Evolutionary conservation across 176 grass and related monocot species (phyloP).

Genomic region (Oryza glumipatula): DNA sequence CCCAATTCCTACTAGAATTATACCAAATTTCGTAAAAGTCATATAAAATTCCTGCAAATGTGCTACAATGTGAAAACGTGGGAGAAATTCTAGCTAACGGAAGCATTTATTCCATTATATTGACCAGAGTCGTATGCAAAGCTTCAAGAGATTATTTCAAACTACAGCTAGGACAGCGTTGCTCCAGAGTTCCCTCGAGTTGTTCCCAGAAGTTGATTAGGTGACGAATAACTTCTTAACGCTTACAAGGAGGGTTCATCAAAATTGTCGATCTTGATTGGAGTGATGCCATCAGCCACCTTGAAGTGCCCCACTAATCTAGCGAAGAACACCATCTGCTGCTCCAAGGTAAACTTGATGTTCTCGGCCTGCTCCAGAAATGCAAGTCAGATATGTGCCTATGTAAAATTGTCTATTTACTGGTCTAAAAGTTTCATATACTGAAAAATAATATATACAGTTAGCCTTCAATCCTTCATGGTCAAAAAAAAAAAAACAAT

Average conservation of each 20-base stretch:
- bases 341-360: conserved; percentile 94
- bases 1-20: too few species aligned
- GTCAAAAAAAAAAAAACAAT: neutral
- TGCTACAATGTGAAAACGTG: neutral
- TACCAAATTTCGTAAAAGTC: too few species aligned
- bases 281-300: conserved; percentile 75
- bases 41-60: neutral
- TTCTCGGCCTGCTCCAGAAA: conserved; percentile 77
- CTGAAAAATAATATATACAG: neutral
- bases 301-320: conserved; percentile 72
- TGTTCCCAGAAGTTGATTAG: neutral
- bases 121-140: neutral
- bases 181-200: neutral
- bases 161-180: neutral
- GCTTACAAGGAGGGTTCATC: conserved; percentile 25
- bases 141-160: neutral
- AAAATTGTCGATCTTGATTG: conserved; percentile 88
- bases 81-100: neutral
- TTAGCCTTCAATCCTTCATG: neutral
- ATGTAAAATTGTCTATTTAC: neutral
- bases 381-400: neutral
- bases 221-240: neutral
- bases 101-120: neutral
- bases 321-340: conserved; percentile 88
- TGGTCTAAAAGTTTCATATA: neutral